Conservation (phyloP, 148 eudicot genomes). For the Linanthus parryae region DNA sequence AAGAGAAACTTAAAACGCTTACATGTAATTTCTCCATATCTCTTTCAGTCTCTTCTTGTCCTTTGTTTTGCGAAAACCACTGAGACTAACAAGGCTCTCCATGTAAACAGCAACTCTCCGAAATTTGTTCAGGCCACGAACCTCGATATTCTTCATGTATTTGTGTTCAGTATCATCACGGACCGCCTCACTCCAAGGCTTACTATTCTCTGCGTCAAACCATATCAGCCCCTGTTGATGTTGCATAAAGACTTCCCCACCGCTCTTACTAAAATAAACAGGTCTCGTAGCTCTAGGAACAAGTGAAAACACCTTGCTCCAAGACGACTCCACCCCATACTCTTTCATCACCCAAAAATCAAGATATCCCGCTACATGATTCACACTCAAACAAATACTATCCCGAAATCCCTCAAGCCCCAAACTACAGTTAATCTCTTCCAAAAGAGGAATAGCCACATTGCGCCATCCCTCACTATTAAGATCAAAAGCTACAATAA, state of each 20-base stretch:
- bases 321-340: slow-evolving; percentile 36
- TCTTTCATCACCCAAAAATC: slow-evolving; percentile 54
- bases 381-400: slow-evolving; percentile 16
- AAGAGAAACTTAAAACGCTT: too few species aligned
- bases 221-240: slow-evolving; percentile 22
- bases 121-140: slow-evolving; percentile 6
- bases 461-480: slow-evolving; percentile 17
- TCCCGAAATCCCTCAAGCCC: slow-evolving; percentile 16
- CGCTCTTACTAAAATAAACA: slow-evolving; percentile 18
- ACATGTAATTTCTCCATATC: slow-evolving; percentile 13
- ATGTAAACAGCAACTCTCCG: slow-evolving; percentile 13
- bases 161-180: slow-evolving; percentile 9
- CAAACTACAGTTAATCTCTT: slow-evolving; percentile 3
- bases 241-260: slow-evolving; percentile 24
- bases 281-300: slow-evolving; percentile 7
- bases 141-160: slow-evolving; percentile 6
- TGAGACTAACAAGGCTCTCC: slow-evolving; percentile 40
- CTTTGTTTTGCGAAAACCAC: too few species aligned
- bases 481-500: slow-evolving; percentile 35
- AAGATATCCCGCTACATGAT: slow-evolving; percentile 5
- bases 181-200: slow-evolving; percentile 30
- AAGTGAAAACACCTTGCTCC: slow-evolving; percentile 41
- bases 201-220: slow-evolving; percentile 15
- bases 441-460: slow-evolving; percentile 23
- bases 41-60: background rate